Percentiles rank a stretch among this genome's conserved stretches.
Conservation (phyloP, 805 yeast genomes). For the Wickerhamomyces silvicola region DNA sequence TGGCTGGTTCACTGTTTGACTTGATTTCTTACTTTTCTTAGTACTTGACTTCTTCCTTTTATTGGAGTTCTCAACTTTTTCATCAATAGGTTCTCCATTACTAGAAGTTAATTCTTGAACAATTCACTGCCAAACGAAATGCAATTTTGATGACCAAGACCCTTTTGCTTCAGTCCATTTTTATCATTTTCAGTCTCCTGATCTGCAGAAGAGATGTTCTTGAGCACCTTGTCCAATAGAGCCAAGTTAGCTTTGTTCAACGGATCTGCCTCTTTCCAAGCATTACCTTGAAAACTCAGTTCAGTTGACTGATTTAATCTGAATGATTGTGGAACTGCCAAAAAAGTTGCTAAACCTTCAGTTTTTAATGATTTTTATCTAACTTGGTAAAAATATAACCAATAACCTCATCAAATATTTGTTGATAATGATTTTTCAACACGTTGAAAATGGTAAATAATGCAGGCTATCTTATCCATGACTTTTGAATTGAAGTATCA, state of each 20-base stretch:
- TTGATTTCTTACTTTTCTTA: constrained; percentile 18
- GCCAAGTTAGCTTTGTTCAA: constrained; percentile 63
- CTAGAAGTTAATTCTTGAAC: constrained; percentile 30
- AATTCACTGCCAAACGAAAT: constrained; percentile 68
- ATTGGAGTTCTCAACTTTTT: constrained; percentile 24
- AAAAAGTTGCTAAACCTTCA: constrained; percentile 74
- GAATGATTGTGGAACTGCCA: constrained; percentile 37
- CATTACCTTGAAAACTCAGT: constrained; percentile 14
- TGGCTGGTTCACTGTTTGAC: constrained; percentile 12
- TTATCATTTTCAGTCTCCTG: constrained; percentile 23
- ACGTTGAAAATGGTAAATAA: constrained; percentile 63
- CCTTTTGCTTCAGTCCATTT: constrained; percentile 35
- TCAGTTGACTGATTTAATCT: constrained; percentile 8
- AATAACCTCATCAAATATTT: constrained; percentile 14
- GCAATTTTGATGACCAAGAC: constrained; percentile 69
- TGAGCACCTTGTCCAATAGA: constrained; percentile 53
- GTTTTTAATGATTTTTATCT: constrained; percentile 52
- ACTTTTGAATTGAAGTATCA: constrained; percentile 54
- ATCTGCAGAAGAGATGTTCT: constrained; percentile 41
- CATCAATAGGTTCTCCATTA: constrained; percentile 18
- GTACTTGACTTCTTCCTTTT: constrained; percentile 34
- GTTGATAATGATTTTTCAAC: constrained; percentile 24
- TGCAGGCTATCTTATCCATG: constrained; percentile 84
- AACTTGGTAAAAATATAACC: constrained; percentile 34
- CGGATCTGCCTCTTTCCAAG: constrained; percentile 74